phyloP scores from a whole-genome alignment of 768 basidiomycete genomes.

The Amanita muscaria region DNA sequence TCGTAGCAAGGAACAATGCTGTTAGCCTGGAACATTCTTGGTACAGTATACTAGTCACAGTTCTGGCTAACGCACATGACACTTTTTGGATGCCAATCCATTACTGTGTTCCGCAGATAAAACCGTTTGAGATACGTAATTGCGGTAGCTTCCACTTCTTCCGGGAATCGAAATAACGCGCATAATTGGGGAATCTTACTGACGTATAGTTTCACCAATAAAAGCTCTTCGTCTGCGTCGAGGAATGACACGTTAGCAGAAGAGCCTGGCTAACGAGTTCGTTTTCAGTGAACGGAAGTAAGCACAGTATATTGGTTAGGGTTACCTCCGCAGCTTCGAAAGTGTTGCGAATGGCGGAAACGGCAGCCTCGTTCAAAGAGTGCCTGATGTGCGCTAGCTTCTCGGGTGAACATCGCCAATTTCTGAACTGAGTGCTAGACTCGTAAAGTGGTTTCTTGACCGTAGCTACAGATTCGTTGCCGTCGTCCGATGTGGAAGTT shows the following conservation, averaged over 20 bases:
- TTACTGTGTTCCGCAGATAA: slow-evolving; percentile 94
- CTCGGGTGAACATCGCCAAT: slow-evolving; percentile 83
- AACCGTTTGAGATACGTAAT: slow-evolving; percentile 91
- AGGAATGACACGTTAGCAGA: slow-evolving; percentile 69
- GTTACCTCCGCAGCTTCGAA: slow-evolving; percentile 75
- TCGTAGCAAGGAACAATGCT: slow-evolving; percentile 88
- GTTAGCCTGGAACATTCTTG: slow-evolving; percentile 65
- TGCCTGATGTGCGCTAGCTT: slow-evolving; percentile 51
- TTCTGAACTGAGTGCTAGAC: slow-evolving; percentile 69
- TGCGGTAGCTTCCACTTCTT: slow-evolving; percentile 90
- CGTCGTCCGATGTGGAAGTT: slow-evolving; percentile 7
- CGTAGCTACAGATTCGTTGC: slow-evolving; percentile 7
- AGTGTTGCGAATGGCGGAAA: slow-evolving; percentile 65
- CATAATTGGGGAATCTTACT: slow-evolving; percentile 82
- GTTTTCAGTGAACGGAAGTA: slow-evolving; percentile 11
- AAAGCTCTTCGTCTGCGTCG: slow-evolving; percentile 71
- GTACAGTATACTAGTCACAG: background rate
- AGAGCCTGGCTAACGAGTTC: slow-evolving; percentile 52
- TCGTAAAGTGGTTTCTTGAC: slow-evolving; percentile 52
- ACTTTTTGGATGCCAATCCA: slow-evolving; percentile 99
- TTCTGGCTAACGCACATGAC: slow-evolving; percentile 65
- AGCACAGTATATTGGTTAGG: slow-evolving; percentile 10
- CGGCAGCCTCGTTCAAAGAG: slow-evolving; percentile 66
- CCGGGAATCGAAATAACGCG: slow-evolving; percentile 78
- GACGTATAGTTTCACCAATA: slow-evolving; percentile 84